A percentile compares a stretch with the other conserved stretches of the same genome.
phyloP scores from a whole-genome alignment of 2,329 filamentous ascomycete species.

The Ampelomyces quisqualis region DNA sequence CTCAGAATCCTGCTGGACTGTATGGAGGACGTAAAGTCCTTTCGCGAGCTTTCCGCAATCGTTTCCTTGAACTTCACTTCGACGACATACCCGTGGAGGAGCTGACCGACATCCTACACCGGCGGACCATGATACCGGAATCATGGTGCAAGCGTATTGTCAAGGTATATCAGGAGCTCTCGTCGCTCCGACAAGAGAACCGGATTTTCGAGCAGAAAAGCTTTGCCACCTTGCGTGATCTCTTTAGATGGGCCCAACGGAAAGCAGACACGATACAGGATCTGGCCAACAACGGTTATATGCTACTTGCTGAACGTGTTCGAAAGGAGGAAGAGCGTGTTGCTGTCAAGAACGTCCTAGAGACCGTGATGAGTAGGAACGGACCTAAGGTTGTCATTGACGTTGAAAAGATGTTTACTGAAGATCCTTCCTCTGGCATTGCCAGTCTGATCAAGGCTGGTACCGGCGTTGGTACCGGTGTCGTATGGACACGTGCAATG shows the following conservation, averaged over 20 bases:
- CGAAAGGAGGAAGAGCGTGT: constrained; percentile 83
- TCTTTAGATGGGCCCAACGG: constrained; percentile 92
- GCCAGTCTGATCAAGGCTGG: constrained; percentile 30
- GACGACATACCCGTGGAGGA: constrained; percentile 97
- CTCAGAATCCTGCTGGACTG: constrained; percentile 91
- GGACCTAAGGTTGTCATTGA: constrained; percentile 70
- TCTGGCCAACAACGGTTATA: constrained; percentile 88
- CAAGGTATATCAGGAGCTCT: constrained; percentile 88
- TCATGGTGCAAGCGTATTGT: constrained; percentile 92
- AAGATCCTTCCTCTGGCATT: constrained; percentile 40
- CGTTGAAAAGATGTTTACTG: constrained; percentile 69
- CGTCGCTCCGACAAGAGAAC: constrained; percentile 82
- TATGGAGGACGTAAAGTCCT: constrained; percentile 94
- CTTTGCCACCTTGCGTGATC: constrained; percentile 91
- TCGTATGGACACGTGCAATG: constrained; percentile 97
- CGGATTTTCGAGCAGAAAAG: constrained; percentile 95
- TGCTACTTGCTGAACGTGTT: constrained; percentile 92
- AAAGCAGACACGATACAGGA: constrained; percentile 83
- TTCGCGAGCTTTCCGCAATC: constrained; percentile 91
- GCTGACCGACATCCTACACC: constrained; percentile 84
- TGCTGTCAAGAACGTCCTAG: constrained; percentile 84
- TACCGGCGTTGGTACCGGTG: constrained; percentile 32
- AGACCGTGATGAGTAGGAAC: constrained; percentile 72
- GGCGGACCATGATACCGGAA: constrained; percentile 83
- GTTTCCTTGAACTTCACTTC: constrained; percentile 95